Evolutionary conservation across 1,139 yeast species (phyloP), one percentile per base, ranked within the genome.

Genomic region (Lodderomyces oxycetoniae): DNA sequence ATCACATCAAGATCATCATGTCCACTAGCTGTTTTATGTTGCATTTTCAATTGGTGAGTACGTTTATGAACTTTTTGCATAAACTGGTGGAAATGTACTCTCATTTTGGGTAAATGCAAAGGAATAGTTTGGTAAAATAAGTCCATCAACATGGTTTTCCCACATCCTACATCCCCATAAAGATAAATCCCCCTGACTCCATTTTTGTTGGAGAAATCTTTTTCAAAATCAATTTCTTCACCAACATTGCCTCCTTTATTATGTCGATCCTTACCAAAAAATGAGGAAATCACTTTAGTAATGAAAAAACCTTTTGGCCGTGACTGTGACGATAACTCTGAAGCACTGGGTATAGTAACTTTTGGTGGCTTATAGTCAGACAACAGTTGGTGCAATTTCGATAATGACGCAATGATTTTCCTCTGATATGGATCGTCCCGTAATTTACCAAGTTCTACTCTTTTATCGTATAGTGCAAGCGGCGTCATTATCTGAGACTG

Each of bases 81-180:
- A 57, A 91, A 91, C 46, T 88, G 95, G 58, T 91, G 98, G 69
- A 91, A 91, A 60, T 91, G 98, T 32, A 89, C 67, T 43, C 98
- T 68, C 47, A 68, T 74, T 49, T 87, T 88, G 17, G 91, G 72
- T 40, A 91, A 61, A 52, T 82, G 87, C 0, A 55, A 35, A 0
- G 97, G 96, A 11, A 91, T 71, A 0, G 96, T 86, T 15, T 75
- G 66, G 59, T 88, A 91, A 50, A 91, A 91, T 48, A 91, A 68
- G 58, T 91, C 98, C 97, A 91, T 89, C 43, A 91, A 68, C 96
- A 91, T 91, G 4, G 98, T 91, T 54, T 91, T 91, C 7, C 98
- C 98, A 59, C 97, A 88, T 3, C 98, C 98, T 29, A 91, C 98
- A 56, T 91, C 98, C 13, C 98, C 98, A 57, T 86, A 91, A 17